Evolutionary conservation across 345 rosid genomes (phyloP).

Genomic region (Citrus glauca): DNA sequence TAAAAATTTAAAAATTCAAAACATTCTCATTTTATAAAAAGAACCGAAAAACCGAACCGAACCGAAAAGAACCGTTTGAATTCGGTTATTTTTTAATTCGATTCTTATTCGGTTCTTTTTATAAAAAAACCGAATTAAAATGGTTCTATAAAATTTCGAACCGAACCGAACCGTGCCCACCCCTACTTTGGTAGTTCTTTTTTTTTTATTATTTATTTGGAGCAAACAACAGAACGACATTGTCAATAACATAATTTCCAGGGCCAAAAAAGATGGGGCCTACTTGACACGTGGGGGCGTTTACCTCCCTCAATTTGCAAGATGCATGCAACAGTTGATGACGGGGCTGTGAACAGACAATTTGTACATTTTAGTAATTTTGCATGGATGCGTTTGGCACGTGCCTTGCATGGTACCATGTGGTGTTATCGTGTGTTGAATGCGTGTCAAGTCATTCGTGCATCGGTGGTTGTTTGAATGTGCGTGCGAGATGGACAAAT

Average conservation of each 20-base stretch:
- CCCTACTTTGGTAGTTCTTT: not conserved
- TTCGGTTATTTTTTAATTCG: too few relatives aligned
- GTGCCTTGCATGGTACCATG: not conserved
- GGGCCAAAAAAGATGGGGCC: not conserved
- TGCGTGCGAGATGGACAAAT: not conserved
- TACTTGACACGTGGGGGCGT: conserved; percentile 7
- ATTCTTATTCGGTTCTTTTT: too few relatives aligned
- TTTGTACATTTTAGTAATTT: not conserved
- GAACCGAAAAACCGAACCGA: too few relatives aligned
- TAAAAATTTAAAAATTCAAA: too few relatives aligned
- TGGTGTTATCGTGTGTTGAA: not conserved
- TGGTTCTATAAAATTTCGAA: too few relatives aligned
- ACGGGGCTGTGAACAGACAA: not conserved
- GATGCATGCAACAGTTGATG: conserved; percentile 19
- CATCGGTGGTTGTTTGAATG: not conserved
- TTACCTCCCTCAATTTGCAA: conserved; percentile 20
- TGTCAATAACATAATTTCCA: not conserved
- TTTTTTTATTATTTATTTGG: too few relatives aligned
- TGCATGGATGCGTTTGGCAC: not conserved
- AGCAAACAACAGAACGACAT: too few relatives aligned
- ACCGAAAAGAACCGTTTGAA: too few relatives aligned
- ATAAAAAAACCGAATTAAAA: too few relatives aligned
- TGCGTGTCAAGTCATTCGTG: not conserved
- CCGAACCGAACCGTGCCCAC: too few relatives aligned
- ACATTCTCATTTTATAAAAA: too few relatives aligned